These are phyloP conservation scores for Citrus reticulata DNA, from an alignment of 345 rosid species.

Conservation along the genomic window DNA sequence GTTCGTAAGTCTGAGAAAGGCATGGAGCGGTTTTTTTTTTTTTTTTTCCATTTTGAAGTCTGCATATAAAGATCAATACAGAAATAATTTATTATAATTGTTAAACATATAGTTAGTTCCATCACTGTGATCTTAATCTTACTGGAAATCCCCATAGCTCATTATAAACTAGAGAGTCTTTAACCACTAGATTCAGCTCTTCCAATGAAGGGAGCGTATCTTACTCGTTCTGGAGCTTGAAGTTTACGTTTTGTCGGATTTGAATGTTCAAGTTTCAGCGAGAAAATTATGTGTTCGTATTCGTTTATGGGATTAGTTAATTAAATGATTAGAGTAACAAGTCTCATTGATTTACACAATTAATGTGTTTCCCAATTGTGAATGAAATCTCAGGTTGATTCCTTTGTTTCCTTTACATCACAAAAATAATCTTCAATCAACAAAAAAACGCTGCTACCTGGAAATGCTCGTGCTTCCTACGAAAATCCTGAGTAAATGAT, in stretches of 20 bases:
- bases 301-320: background rate
- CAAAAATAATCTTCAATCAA: background rate
- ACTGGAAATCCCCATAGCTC: too few relatives aligned
- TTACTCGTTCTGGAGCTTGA: background rate
- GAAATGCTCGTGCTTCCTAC: background rate
- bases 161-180: too few relatives aligned
- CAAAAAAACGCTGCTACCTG: background rate
- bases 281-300: background rate
- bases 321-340: too few relatives aligned
- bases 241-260: background rate
- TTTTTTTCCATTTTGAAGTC: too few relatives aligned
- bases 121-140: too few relatives aligned
- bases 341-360: too few relatives aligned
- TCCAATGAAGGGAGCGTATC: background rate
- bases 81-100: too few relatives aligned
- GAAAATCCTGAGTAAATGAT: background rate
- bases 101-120: too few relatives aligned
- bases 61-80: too few relatives aligned
- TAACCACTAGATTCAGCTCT: too few relatives aligned
- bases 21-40: too few relatives aligned
- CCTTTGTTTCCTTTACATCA: background rate
- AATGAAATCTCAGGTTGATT: conserved; percentile 5
- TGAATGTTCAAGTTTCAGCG: background rate
- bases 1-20: too few relatives aligned
- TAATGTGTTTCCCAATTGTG: background rate